Base-by-base conservation (phyloP, 139 green algal genomes). In the Chlorella sp. region DNA sequence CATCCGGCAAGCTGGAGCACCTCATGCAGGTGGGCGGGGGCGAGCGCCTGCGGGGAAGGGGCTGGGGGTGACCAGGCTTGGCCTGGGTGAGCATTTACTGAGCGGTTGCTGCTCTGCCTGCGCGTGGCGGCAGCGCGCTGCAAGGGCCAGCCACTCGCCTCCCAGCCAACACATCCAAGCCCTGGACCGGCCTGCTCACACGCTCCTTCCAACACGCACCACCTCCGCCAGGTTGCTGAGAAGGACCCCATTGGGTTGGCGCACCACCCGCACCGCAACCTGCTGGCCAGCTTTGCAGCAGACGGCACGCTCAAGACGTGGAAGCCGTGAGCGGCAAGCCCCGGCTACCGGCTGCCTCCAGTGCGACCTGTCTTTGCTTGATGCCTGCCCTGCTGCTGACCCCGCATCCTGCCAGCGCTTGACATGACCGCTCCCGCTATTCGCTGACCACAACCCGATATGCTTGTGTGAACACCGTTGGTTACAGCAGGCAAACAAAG, bases 251-350 rank as follows among this genome's bases (percentile, higher is more conserved):
- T 99, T 80, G 95, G 96, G 20, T 41, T 99, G 26, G 86, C 89
- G 8, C 96, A 98, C 85, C 97, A 99, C 89, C 97, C 97, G 2
- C 93, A 96, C 86, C 90, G 95, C 38, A 99, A 99, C 84, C 79
- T 98, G 67, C n/a, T 99, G 36, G 96, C 96, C 32, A 98, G 94
- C 0, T 98, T 87, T 54, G 91, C 91, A 0, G 89, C 93, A 48
- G 95, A 98, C 24, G 94, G 96, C 14, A 88, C 89, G 24, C 80
- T 99, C 19, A 96, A 96, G 85, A 92, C 95, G 22, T 99, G 95
- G 94, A 95, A 90, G 70, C 80, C 89, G 1, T 85, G 60, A 83
- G 19, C 13, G 77, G 9, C n/a, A 43, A 48, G 9, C 26, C 76
- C 24, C n/a, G 22, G 36, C 44, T 38, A 67, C 9, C 9, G 1